Evolutionary conservation across 2,329 filamentous ascomycete species (phyloP), one percentile per base, ranked within the genome.

Genomic region (Fusarium udum): DNA sequence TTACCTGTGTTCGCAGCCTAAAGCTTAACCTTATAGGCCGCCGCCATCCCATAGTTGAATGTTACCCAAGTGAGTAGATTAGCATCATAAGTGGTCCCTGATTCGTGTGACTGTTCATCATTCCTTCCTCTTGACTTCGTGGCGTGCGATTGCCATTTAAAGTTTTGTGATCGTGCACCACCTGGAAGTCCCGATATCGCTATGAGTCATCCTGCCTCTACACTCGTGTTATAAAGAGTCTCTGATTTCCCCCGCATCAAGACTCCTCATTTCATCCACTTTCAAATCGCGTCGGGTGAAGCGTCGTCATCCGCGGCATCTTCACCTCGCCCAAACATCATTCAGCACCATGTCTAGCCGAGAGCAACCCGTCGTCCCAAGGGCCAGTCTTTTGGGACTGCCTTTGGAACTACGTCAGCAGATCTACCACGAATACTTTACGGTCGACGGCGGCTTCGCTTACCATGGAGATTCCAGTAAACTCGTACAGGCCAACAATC

Each of bases 281-380:
- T 20, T 1, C 7, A 7, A 39, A 39, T 39, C 6, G 37, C 37
- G 3, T 39, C 18, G 36, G 11, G 18, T 10, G 36, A 20, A 37
- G 36, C 18, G 36, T 39, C 37, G 7, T 28, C 43, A 46, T 46
- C 43, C 13, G 6, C 15, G 26, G 45, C 45, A 28, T 46, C 26
- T 15, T 28, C 20, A 48, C 0, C 3, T 48, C 26, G 26, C 0
- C 5, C 1, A 16, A 6, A 1, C 4, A 14, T 0, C 20, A 16
- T 22, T 7, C 4, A 31, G 14, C 3, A 48, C 20, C 28, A 48
- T 48, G 28, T 16, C 45, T 22, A 46, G 0, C 4, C 18, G 0
- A 3, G 42, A 26, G 0, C 0, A 4, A 0, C 42, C 0, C 42
- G 0, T 14, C 42, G 16, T 3, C 9, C 45, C 45, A 31, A 48